These are phyloP conservation scores for Colletotrichum sp. DNA, from an alignment of 2,329 filamentous ascomycete species.

Conservation along the genomic window DNA sequence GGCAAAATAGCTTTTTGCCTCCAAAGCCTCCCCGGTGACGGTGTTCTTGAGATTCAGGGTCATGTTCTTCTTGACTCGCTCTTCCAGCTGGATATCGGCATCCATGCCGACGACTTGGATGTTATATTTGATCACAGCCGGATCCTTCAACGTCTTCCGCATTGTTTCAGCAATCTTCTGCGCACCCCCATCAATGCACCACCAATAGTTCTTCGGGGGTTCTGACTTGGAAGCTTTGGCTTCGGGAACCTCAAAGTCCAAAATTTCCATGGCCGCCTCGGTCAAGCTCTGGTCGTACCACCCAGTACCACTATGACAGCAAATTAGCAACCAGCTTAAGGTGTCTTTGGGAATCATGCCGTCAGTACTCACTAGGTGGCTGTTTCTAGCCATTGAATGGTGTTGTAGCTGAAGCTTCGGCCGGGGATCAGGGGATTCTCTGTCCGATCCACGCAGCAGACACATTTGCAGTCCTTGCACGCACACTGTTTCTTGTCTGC, in stretches of 20 bases:
- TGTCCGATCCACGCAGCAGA: no score
- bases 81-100: slow-evolving; percentile 19
- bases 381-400: not conserved
- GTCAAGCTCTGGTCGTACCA: slow-evolving; percentile 38
- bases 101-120: not conserved
- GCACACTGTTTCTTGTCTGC: no score
- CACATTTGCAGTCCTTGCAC: no score
- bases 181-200: slow-evolving; percentile 37
- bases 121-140: not conserved
- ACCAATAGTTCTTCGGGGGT: no score
- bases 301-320: not conserved
- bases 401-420: not conserved
- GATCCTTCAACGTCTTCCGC: not conserved
- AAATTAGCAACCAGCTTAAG: no score
- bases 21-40: not conserved
- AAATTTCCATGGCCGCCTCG: slow-evolving; percentile 37
- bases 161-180: not conserved
- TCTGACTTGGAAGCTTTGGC: no score
- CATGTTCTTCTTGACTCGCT: slow-evolving; percentile 16
- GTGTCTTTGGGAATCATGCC: no score
- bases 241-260: slow-evolving; percentile 30
- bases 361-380: not conserved
- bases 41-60: not conserved
- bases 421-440: no score
- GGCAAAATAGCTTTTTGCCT: slow-evolving; percentile 17